phyloP scores from a whole-genome alignment of 768 basidiomycete species.

The Mycena venus region DNA sequence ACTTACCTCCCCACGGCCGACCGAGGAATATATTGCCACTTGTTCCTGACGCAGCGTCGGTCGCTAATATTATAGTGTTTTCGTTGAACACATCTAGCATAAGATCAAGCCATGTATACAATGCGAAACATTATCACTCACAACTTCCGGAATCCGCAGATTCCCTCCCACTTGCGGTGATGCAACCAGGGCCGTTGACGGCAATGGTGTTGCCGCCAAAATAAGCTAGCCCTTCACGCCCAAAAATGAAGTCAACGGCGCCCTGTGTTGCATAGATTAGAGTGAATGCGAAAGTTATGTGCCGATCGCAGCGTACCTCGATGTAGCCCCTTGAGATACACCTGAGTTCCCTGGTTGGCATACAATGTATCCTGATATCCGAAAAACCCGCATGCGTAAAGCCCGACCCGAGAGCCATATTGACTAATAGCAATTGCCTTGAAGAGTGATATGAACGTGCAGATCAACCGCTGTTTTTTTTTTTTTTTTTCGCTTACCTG shows the following conservation, averaged over 20 bases:
- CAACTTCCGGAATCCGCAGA: constrained; percentile 61
- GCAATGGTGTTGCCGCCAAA: constrained; percentile 65
- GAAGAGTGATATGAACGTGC: too few relatives aligned
- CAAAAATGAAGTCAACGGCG: constrained; percentile 66
- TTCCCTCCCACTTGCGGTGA: constrained; percentile 64
- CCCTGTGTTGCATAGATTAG: constrained; percentile 46
- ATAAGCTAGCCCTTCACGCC: constrained; percentile 55
- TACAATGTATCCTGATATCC: constrained; percentile 64
- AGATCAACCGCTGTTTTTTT: too few relatives aligned
- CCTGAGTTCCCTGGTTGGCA: constrained; percentile 62
- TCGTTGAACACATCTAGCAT: constrained; percentile 57
- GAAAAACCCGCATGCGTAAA: constrained; percentile 61
- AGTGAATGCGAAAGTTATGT: too few relatives aligned
- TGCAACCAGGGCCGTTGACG: constrained; percentile 56
- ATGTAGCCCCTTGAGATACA: constrained; percentile 63
- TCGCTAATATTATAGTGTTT: constrained; percentile 58
- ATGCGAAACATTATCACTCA: constrained; percentile 38
- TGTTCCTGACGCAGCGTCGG: constrained; percentile 52
- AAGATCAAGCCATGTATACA: neutral
- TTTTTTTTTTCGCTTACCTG: too few relatives aligned
- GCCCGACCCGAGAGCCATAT: constrained; percentile 59
- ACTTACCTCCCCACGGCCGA: constrained; percentile 60
- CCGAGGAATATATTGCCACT: constrained; percentile 57
- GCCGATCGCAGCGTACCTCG: constrained; percentile 46
- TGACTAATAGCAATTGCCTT: constrained; percentile 67